Percentiles rank a stretch among this genome's conserved stretches.
Conservation (phyloP, 2,329 filamentous ascomycete species). For the Exophiala bonariae region DNA sequence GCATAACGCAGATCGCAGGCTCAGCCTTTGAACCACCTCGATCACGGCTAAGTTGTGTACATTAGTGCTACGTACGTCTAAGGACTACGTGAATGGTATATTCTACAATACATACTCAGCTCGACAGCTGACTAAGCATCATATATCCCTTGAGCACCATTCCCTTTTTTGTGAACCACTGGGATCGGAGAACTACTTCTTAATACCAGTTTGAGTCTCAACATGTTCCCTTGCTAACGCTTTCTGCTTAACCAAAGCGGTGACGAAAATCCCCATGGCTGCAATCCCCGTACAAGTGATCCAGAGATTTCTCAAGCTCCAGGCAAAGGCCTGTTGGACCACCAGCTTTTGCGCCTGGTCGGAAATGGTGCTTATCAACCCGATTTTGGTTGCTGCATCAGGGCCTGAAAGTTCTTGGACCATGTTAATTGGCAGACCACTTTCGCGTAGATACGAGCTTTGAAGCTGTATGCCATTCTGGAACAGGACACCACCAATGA, state of each 20-base stretch:
- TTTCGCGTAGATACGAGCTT: constrained; percentile 14
- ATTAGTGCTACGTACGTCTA: too few relatives aligned
- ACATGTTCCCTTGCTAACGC: constrained; percentile 41
- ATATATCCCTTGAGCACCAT: too few relatives aligned
- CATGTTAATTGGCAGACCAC: constrained; percentile 25
- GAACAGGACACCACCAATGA: constrained; percentile 55
- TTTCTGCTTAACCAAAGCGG: constrained; percentile 37
- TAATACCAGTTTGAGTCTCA: constrained; percentile 44
- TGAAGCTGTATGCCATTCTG: constrained; percentile 35
- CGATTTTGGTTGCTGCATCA: constrained; percentile 31
- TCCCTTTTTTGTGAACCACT: too few relatives aligned
- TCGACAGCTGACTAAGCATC: too few relatives aligned
- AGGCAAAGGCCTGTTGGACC: constrained; percentile 43
- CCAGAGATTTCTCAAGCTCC: constrained; percentile 49
- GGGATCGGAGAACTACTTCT: constrained; percentile 19
- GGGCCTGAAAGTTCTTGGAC: constrained; percentile 13
- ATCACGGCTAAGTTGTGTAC: too few relatives aligned
- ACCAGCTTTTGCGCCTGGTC: constrained; percentile 33
- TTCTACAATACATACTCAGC: too few relatives aligned
- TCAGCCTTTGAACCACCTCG: too few relatives aligned
- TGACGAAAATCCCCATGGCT: constrained; percentile 39
- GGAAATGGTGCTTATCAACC: constrained; percentile 25
- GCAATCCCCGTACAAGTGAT: constrained; percentile 47
- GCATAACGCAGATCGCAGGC: too few relatives aligned
- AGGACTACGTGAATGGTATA: too few relatives aligned